A percentile compares a stretch with the other conserved stretches of the same genome.
phyloP scores from a whole-genome alignment of 148 eudicot genomes.

The Vaccinium macrocarpon region DNA sequence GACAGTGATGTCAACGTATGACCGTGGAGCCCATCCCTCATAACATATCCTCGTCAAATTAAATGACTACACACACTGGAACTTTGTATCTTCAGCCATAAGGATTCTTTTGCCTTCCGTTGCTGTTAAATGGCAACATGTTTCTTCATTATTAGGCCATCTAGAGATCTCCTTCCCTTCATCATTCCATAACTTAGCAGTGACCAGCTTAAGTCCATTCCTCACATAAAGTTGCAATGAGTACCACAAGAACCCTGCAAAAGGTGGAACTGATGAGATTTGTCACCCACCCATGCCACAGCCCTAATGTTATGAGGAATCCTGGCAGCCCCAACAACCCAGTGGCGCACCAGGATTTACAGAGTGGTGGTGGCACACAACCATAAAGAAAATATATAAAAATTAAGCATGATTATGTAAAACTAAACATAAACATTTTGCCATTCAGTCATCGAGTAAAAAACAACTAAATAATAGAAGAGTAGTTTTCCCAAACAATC shows the following conservation, averaged over 20 bases:
- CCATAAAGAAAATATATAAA: too few relatives aligned
- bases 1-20: not conserved
- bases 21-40: too few relatives aligned
- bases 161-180: slow-evolving; percentile 32
- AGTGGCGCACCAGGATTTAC: too few relatives aligned
- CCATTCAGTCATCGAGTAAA: too few relatives aligned
- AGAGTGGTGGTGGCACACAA: too few relatives aligned
- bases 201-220: slow-evolving; percentile 47
- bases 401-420: too few relatives aligned
- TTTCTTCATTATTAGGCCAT: slow-evolving; percentile 63
- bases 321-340: not conserved
- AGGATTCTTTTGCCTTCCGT: slow-evolving; percentile 57
- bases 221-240: slow-evolving; percentile 46
- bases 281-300: not conserved
- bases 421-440: too few relatives aligned
- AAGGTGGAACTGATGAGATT: not conserved
- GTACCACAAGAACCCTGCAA: slow-evolving; percentile 71
- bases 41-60: not conserved
- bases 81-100: not conserved
- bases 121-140: slow-evolving; percentile 44
- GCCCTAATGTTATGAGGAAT: not conserved
- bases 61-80: not conserved
- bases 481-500: too few relatives aligned
- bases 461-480: too few relatives aligned
- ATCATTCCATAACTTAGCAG: slow-evolving; percentile 24